Base-by-base conservation (phyloP, 2,329 filamentous ascomycete genomes). In the Alternaria dauci region DNA sequence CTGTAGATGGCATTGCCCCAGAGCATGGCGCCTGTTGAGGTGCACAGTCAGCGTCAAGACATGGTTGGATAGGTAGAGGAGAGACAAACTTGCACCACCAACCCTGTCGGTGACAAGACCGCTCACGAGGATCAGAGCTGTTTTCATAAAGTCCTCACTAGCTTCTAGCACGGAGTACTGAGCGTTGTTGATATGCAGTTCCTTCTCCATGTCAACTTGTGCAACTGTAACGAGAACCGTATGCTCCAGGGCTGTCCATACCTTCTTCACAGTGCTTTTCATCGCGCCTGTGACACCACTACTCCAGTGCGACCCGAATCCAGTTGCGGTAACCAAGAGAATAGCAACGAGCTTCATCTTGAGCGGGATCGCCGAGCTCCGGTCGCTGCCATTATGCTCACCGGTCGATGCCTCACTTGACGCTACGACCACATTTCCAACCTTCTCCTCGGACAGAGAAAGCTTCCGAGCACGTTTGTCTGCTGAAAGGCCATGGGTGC, bases 141-240 rank as follows among this genome's bases (percentile, higher is more conserved):
- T 87, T 14, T 83, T 83, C 84, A 89, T 88, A 58, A 89, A 89
- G 67, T 88, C 83, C 63, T 88, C 84, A 43, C 86, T 88, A 0
- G 86, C 84, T 65, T 87, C 85, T 0, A 89, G 79, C 0, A 88
- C 77, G 0, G 87, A 82, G 66, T 84, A 89, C 66, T 88, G 82
- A 0, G 83, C 83, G 66, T 89, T 89, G 70, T 84, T 84, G 69
- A 89, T 88, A 47, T 84, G 62, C 42, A 89, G 78, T 79, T 87
- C 46, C 68, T 71, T 20, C 14, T 43, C 39, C n/a, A 26, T 34
- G 23, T 63, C 16, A 48, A 16, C n/a, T 9, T 25, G n/a, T 26
- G 34, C 11, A 42, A 8, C 8, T 5, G 3, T n/a, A 25, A 1
- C 14, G 14, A 9, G 5, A 34, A 12, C 5, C 6, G 1, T 20